Conservation (phyloP, 306 rosid genomes). For the Pyrus pyrifolia region DNA sequence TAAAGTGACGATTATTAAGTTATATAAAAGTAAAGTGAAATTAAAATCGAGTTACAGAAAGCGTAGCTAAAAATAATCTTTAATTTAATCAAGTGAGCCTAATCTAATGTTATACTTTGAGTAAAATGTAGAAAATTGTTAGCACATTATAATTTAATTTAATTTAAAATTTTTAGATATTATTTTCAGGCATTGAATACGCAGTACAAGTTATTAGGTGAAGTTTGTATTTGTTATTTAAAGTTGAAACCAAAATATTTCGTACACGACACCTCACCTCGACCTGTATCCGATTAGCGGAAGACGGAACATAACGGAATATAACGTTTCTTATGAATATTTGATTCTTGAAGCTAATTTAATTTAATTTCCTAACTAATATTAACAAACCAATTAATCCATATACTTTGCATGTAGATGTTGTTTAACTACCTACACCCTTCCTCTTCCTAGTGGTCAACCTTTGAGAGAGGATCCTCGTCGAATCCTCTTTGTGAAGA, state of each 20-base stretch:
- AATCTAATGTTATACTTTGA: no score
- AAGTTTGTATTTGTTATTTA: not conserved
- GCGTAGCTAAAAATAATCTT: no score
- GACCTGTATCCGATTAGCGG: not conserved
- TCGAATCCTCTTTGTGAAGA: no score
- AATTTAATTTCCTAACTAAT: not conserved
- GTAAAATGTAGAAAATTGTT: no score
- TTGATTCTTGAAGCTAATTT: not conserved
- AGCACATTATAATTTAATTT: no score
- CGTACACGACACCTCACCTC: constrained; percentile 47
- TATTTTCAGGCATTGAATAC: not conserved
- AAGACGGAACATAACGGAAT: not conserved
- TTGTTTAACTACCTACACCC: not conserved
- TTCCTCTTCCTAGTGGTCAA: no score
- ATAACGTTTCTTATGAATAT: not conserved
- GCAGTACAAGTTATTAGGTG: not conserved
- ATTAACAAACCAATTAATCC: not conserved
- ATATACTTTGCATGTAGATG: not conserved
- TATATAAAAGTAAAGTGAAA: no score
- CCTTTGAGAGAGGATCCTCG: no score
- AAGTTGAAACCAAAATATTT: constrained; percentile 26
- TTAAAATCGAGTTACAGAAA: no score
- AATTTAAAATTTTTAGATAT: not conserved
- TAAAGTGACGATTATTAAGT: no score
- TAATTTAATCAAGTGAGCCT: no score